phyloP scores from a whole-genome alignment of 2,329 filamentous ascomycete species.

The Hymenoscyphus albidus region DNA sequence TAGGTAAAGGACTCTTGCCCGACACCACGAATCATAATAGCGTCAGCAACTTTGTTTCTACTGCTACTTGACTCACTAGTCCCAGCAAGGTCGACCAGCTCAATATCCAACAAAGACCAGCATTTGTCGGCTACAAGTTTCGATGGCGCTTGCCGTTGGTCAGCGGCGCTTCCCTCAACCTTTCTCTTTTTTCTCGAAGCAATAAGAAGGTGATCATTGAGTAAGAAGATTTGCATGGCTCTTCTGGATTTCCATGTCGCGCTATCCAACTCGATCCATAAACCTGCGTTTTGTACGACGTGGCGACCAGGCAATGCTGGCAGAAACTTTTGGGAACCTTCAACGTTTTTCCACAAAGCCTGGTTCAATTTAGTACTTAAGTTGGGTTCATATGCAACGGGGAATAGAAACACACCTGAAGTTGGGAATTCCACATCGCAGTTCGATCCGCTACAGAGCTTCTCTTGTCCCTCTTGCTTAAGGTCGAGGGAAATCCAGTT shows the following conservation, averaged over 20 bases:
- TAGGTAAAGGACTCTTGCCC: conserved; percentile 93
- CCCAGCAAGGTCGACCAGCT: conserved; percentile 81
- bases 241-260: conserved; percentile 93
- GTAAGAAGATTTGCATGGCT: conserved; percentile 83
- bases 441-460: conserved; percentile 77
- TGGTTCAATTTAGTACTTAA: conserved; percentile 36
- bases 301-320: conserved; percentile 88
- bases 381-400: not conserved
- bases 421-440: conserved; percentile 64
- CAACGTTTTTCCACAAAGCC: conserved; percentile 92
- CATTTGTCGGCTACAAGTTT: conserved; percentile 92
- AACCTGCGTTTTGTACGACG: conserved; percentile 85
- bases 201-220: conserved; percentile 92
- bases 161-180: conserved; percentile 57
- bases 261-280: conserved; percentile 95
- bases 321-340: conserved; percentile 94
- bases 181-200: conserved; percentile 92
- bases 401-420: conserved; percentile 40
- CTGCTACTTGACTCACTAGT: conserved; percentile 54
- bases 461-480: conserved; percentile 74
- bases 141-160: conserved; percentile 48
- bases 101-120: conserved; percentile 89
- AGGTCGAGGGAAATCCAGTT: conserved; percentile 48
- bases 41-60: conserved; percentile 69
- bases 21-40: conserved; percentile 82